Base-by-base conservation (phyloP, 2,329 filamentous ascomycete species). In the Diplodia seriata region DNA sequence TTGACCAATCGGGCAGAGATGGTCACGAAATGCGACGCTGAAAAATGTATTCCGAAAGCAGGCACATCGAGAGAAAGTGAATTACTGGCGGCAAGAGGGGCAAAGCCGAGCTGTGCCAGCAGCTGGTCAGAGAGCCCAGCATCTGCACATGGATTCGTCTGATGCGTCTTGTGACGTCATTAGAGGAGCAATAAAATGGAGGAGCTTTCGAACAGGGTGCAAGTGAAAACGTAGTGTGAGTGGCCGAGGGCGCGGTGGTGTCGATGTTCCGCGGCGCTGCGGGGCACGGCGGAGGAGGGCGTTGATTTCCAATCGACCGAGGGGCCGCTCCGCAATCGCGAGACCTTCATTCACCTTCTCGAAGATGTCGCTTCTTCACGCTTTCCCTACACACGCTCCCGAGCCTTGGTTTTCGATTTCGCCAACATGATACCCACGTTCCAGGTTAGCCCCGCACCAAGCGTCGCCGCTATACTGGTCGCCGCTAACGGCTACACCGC, bases 341-440 rank as follows among this genome's bases (percentile, higher is more conserved):
- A 53, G 43, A 18, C 51, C 36, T n/a, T 50, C 40, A 61, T 43
- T 53, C 66, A 63, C 40, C 9, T 68, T 64, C 57, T 68, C 51
- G 66, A 68, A 63, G 57, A 68, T 68, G 66, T 57, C 40, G 53
- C 33, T 29, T 50, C 29, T 33, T 11, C 38, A 29, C 50, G 23
- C 51, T 36, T 55, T 18, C 50, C 38, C 38, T 57, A 7, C 29
- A 15, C 49, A 23, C 43, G 33, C 7, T n/a, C 29, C 18, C 36
- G 31, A n/a, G 14, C 26, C 29, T 20, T 50, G 12, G 18, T 15
- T 26, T 15, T 20, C 47, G 6, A 33, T 4, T 31, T 53, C 38
- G 62, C 61, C 43, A 66, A 59, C 53, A 70, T 70, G 69, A 63
- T 69, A 55, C 64, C 64, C 49, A 26, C 57, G 26, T 79, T 79